Percentiles rank a stretch among this genome's conserved stretches.
phyloP scores from a whole-genome alignment of 192 early-diverging fungal genomes.

The Coemansia erecta region DNA sequence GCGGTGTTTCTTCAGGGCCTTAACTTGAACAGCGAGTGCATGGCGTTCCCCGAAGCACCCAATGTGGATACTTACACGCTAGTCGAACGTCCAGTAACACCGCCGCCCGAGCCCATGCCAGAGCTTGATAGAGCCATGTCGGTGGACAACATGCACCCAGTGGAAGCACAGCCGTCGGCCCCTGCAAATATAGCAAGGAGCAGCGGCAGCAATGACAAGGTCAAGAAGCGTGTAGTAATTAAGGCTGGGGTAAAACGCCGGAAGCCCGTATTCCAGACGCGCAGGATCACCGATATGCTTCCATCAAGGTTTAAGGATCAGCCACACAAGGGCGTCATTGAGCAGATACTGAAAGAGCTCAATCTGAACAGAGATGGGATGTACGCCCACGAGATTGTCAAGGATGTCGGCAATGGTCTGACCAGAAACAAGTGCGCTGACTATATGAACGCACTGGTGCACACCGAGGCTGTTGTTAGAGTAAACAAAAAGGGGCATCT shows the following conservation, averaged over 20 bases:
- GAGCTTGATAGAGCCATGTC: background rate
- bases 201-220: background rate
- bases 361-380: constrained; percentile 44
- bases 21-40: constrained; percentile 45
- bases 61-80: constrained; percentile 36
- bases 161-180: background rate
- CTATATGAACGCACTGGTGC: constrained; percentile 46
- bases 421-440: constrained; percentile 43
- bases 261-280: constrained; percentile 42
- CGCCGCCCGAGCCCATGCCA: constrained; percentile 3
- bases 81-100: constrained; percentile 28
- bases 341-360: constrained; percentile 47
- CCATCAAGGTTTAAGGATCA: constrained; percentile 37
- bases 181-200: too few relatives aligned
- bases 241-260: constrained; percentile 26
- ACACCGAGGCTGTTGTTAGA: constrained; percentile 29
- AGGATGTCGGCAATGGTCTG: constrained; percentile 33
- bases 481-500: constrained; percentile 51
- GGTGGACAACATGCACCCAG: background rate
- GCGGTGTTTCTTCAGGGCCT: constrained; percentile 42
- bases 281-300: constrained; percentile 37
- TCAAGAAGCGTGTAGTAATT: constrained; percentile 43
- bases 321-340: constrained; percentile 41
- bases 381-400: constrained; percentile 44
- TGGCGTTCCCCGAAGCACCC: constrained; percentile 41